Evolutionary conservation across 2,329 filamentous ascomycete species (phyloP), one percentile per base, ranked within the genome.

Genomic region (Calonectria pteridis): DNA sequence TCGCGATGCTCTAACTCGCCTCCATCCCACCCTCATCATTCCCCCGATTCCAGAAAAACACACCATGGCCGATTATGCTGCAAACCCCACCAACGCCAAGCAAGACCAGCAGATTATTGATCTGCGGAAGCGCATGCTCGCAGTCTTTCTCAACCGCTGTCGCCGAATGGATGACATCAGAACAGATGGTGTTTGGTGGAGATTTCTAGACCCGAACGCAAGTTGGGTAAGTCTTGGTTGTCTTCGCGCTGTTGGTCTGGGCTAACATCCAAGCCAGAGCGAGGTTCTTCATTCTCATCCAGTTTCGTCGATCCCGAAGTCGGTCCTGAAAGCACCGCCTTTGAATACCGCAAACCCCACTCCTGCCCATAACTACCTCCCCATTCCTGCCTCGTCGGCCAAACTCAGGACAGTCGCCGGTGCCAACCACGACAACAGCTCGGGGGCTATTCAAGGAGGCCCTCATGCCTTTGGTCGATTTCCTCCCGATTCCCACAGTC

Each of bases 21-120:
- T 99, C 75, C 97, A 99, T 83, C 97, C 97, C 10, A 99, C 97
- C 0, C 90, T 99, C 51, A 94, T 99, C 80, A 94, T 99, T 67
- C 97, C 97, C 10, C 97, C 97, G 4, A 99, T 99, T 81, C 97
- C 97, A 28, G 97, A 99, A 86, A 99, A 99, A 85, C 97, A 99
- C 84, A 97, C 95, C 58, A 98, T 99, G 94, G 96, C 96, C 74
- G 97, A 99, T 84, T 99, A 99, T 83, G 97, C 97, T 20, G 96
- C 97, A 33, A 98, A 98, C 80, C 97, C 97, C 2, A 99, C 97
- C 46, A 98, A 96, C 81, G 97, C 97, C 23, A 99, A 98, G 84
- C 96, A 99, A 84, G 97, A 99, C 83, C 93, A 95, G 72, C 94
- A 96, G 74, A 99, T 98, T 58, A 99, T 99, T 76, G 97, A 99